Conservation (phyloP, 768 basidiomycete species). For the Hericium alpestre region DNA sequence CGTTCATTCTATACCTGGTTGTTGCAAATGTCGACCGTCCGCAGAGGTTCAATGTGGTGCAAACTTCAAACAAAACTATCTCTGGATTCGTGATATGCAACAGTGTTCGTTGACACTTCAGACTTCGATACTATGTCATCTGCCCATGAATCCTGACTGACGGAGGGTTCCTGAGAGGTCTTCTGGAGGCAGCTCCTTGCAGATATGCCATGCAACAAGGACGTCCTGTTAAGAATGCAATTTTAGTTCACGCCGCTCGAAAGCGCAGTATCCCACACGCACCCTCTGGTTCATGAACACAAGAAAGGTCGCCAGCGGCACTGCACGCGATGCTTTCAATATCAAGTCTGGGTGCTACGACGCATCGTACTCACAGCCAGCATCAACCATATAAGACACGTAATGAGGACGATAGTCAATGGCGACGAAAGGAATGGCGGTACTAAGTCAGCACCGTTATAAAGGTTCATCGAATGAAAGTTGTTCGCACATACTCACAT, state of each 20-base stretch:
- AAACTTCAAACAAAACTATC: background rate
- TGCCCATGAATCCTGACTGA: no score
- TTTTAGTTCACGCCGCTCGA: background rate
- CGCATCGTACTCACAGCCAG: conserved; percentile 29
- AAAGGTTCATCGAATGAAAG: background rate
- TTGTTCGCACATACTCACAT: conserved; percentile 1
- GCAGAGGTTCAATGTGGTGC: no score
- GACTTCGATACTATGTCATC: no score
- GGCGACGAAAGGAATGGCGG: background rate
- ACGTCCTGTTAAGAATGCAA: conserved; percentile 24
- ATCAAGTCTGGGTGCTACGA: conserved; percentile 4
- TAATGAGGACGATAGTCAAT: conserved; percentile 4
- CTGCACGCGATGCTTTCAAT: conserved; percentile 17
- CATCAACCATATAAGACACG: conserved; percentile 38
- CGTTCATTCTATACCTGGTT: no score
- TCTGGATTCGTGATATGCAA: background rate
- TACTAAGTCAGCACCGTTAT: background rate
- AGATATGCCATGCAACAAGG: conserved; percentile 18
- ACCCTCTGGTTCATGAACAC: conserved; percentile 43
- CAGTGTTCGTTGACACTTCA: no score
- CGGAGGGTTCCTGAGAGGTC: no score
- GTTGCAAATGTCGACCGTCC: no score
- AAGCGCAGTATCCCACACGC: conserved; percentile 1
- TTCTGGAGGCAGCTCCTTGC: background rate
- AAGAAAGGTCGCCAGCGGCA: conserved; percentile 38